A percentile compares a stretch with the other conserved stretches of the same genome.
Conservation (phyloP, 2,329 filamentous ascomycete species). For the Penicillium sp. region DNA sequence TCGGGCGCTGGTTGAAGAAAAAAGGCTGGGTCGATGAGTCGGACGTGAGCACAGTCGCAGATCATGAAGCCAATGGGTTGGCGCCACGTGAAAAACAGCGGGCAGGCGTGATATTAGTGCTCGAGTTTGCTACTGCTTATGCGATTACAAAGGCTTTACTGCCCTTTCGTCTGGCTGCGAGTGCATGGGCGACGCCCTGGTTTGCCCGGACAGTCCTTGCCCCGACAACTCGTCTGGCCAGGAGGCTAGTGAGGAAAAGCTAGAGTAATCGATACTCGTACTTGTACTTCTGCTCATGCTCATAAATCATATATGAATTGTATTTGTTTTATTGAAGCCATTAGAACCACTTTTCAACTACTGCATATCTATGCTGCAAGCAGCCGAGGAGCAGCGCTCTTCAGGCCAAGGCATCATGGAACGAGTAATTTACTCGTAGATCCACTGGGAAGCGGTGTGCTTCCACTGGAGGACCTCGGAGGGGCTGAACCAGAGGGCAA, state of each 20-base stretch:
- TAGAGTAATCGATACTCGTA: conserved; percentile 1
- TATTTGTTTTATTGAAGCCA: conserved; percentile 17
- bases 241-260: conserved; percentile 37
- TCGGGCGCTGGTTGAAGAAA: conserved; percentile 71
- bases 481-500: conserved; percentile 94
- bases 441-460: conserved; percentile 80
- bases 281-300: conserved; percentile 7
- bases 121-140: conserved; percentile 82
- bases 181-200: conserved; percentile 89
- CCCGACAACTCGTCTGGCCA: conserved; percentile 44
- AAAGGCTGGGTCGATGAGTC: conserved; percentile 72
- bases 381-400: conserved; percentile 12
- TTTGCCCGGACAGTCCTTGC: conserved; percentile 69
- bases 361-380: conserved; percentile 17
- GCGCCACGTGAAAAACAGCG: conserved; percentile 28
- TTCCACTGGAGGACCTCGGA: conserved; percentile 84
- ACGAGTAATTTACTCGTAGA: conserved; percentile 71
- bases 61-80: conserved; percentile 25
- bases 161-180: conserved; percentile 71
- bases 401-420: conserved; percentile 14
- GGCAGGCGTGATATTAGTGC: conserved; percentile 54
- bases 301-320: conserved; percentile 17
- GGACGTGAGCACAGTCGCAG: conserved; percentile 47
- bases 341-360: conserved; percentile 14
- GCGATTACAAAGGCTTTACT: conserved; percentile 83